A percentile compares a stretch with the other conserved stretches of the same genome.
These are phyloP conservation scores for Arabidopsis suecica DNA, from an alignment of 345 rosid genomes.

Conservation along the genomic window DNA sequence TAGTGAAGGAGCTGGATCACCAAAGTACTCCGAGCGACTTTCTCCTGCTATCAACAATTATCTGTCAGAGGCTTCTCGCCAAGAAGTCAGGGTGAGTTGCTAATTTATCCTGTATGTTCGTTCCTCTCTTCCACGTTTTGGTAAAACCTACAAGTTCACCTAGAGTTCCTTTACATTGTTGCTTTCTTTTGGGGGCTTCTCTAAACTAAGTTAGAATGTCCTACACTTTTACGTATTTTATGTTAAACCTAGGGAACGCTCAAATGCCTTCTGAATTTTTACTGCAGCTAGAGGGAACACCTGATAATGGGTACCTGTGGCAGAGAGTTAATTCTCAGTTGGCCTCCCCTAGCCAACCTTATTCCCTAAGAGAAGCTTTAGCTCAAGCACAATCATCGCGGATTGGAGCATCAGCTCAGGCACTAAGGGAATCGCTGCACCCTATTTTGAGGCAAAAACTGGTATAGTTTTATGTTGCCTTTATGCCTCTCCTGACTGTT, in stretches of 20 bases:
- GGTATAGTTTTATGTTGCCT: conserved; percentile 51
- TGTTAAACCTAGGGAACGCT: conserved; percentile 4
- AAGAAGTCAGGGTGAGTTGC: conserved; percentile 84
- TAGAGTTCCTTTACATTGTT: not conserved
- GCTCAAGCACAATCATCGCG: conserved; percentile 99
- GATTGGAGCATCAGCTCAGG: conserved; percentile 99
- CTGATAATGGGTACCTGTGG: conserved; percentile 90
- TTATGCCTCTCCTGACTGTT: conserved; percentile 23
- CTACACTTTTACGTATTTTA: conserved; percentile 10
- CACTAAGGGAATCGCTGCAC: conserved; percentile 93
- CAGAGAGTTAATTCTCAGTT: conserved; percentile 97
- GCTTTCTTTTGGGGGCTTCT: conserved; percentile 22
- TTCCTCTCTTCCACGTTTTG: conserved; percentile 20
- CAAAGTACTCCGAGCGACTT: conserved; percentile 96
- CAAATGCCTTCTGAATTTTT: conserved; percentile 34
- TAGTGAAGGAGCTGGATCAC: conserved; percentile 85
- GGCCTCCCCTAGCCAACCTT: conserved; percentile 98
- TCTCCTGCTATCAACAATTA: conserved; percentile 95
- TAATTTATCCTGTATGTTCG: conserved; percentile 29
- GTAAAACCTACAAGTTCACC: conserved; percentile 23
- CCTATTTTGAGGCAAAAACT: conserved; percentile 94
- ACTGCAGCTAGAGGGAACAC: conserved; percentile 91
- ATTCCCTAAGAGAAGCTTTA: conserved; percentile 96
- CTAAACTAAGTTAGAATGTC: conserved; percentile 27
- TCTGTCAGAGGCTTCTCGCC: conserved; percentile 97